A percentile compares a stretch with the other conserved stretches of the same genome.
Evolutionary conservation across 148 eudicot genomes (phyloP).

Genomic region (Nyssa sinensis): DNA sequence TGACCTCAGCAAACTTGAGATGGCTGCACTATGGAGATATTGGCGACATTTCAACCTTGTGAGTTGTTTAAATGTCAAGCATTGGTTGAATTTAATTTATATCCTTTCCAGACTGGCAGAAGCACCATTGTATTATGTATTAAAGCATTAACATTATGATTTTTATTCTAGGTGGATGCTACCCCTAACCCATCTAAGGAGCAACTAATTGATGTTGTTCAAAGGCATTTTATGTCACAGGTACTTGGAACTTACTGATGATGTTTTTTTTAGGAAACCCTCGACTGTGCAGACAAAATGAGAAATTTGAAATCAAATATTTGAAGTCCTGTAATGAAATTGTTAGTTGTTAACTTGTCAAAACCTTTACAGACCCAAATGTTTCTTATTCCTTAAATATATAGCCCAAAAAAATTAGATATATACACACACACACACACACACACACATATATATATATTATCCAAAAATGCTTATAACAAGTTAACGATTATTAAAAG

Average conservation of each 20-base stretch:
- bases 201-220: conserved; percentile 65
- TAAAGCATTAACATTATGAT: not conserved
- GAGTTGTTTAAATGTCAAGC: conserved; percentile 21
- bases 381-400: not conserved
- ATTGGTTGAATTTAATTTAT: not conserved
- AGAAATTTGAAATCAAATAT: not conserved
- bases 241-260: conserved; percentile 22
- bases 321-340: not conserved
- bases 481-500: not conserved
- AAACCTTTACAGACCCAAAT: not conserved
- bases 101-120: not conserved
- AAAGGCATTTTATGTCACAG: conserved; percentile 71
- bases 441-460: too few relatives aligned
- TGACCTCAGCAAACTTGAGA: conserved; percentile 70
- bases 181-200: conserved; percentile 64
- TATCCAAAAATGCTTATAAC: too few relatives aligned
- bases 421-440: too few relatives aligned
- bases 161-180: conserved; percentile 49
- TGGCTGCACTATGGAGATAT: conserved; percentile 69
- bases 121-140: not conserved
- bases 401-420: not conserved
- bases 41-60: conserved; percentile 72
- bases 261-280: not conserved
- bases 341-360: too few relatives aligned
- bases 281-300: not conserved